Evolutionary conservation across 1,284 basidiomycete genomes (phyloP).

Genomic region (Malassezia pachydermatis): DNA sequence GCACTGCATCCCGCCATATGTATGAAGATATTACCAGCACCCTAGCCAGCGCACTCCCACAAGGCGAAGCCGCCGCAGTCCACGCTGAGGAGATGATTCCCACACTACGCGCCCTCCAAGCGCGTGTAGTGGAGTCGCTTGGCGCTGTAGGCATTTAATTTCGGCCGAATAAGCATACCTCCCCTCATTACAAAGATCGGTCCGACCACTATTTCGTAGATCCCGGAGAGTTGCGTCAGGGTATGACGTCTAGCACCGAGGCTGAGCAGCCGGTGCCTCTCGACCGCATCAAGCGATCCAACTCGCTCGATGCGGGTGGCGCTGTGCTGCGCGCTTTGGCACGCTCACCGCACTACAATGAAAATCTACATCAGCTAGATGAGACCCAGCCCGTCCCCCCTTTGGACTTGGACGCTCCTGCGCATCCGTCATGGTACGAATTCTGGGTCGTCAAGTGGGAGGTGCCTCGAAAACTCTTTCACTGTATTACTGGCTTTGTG

Average conservation of each 20-base stretch:
- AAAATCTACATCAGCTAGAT: slow-evolving; percentile 8
- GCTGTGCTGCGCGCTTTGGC: slow-evolving; percentile 41
- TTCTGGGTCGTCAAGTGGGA: slow-evolving; percentile 51
- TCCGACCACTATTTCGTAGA: too few relatives aligned
- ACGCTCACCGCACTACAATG: slow-evolving; percentile 27
- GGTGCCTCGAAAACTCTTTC: slow-evolving; percentile 79
- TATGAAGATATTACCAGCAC: too few relatives aligned
- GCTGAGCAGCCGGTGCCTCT: slow-evolving; percentile 1
- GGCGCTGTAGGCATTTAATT: too few relatives aligned
- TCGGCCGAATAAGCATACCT: too few relatives aligned
- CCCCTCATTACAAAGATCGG: too few relatives aligned
- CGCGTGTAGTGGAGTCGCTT: too few relatives aligned
- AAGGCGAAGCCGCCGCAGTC: too few relatives aligned
- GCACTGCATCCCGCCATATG: too few relatives aligned
- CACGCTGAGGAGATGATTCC: too few relatives aligned
- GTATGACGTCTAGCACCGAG: slow-evolving; percentile 5
- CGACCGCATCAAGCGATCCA: slow-evolving; percentile 22
- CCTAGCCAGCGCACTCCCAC: too few relatives aligned
- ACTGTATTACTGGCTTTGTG: slow-evolving; percentile 81
- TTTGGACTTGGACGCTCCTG: slow-evolving; percentile 7
- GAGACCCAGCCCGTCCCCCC: slow-evolving; percentile 50
- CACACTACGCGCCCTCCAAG: too few relatives aligned
- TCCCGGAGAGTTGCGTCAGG: too few relatives aligned
- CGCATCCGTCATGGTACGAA: slow-evolving; percentile 7
- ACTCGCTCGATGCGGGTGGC: slow-evolving; percentile 39